Evolutionary conservation across 176 grass and related monocot species (phyloP), one percentile per base, ranked within the genome.

Genomic region (Carex littledalei): DNA sequence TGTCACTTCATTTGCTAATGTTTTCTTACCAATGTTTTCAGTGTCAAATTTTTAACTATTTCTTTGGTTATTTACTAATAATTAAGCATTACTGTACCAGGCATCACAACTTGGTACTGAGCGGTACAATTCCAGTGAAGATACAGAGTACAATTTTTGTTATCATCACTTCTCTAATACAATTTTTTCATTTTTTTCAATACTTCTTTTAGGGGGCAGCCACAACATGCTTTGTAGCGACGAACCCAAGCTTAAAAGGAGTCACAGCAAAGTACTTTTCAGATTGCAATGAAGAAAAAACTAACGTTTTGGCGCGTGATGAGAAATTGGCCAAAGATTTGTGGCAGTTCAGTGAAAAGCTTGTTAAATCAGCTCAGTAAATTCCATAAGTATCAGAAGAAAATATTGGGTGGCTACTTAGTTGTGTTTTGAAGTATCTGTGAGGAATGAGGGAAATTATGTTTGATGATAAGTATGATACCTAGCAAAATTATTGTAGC

Each of bases 221-320:
- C 35, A 98, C 95, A 22, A 93, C 95, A 83, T 94, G 95, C 15
- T 93, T 91, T 52, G 91, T 87, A 62, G 95, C 83, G 16, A 84
- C 94, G 60, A 86, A 89, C 80, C 93, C 93, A 21, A 86, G 76
- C 59, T 67, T 94, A 16, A 92, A 86, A 82, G 92, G 95, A 56
- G 85, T 93, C 50, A 89, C 92, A 31, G 95, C 73, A 10, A 93
- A 92, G 54, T 94, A 98, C 86, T 98, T 98, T 29, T 59, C 87
- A 21, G 95, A 98, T 86, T 94, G 95, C 83, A 98, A 98, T 8
- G 85, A 88, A 88, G 93, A 93, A 76, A 93, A 79, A 60, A 68
- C 85, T 4, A 90, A 85, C 78, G 18, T 14, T 11, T 8, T 58
- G 1, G 89, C 85, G 0, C 80, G 20, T 82, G 84, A 75, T 1